Evolutionary conservation across 345 rosid species (phyloP).

Genomic region (Excoecaria agallocha): DNA sequence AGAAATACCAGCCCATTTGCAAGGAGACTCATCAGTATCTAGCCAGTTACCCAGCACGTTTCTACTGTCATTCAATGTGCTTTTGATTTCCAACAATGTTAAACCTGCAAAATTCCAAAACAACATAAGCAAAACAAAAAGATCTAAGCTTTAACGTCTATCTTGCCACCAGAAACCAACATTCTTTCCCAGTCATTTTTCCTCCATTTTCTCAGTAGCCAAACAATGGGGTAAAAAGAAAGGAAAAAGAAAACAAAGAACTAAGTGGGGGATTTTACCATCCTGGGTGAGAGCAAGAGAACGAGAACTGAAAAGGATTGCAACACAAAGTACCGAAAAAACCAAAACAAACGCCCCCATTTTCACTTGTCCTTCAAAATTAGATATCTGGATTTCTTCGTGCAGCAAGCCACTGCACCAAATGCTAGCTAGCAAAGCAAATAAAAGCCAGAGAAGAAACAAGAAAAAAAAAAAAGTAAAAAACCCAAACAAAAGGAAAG

Average conservation of each 20-base stretch:
- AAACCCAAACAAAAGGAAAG: not conserved
- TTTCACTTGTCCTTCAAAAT: constrained; percentile 23
- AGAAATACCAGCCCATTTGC: constrained; percentile 90
- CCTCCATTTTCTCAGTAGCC: constrained; percentile 12
- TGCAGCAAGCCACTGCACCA: constrained; percentile 9
- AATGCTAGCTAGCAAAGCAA: not conserved
- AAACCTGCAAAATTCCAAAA: constrained; percentile 40
- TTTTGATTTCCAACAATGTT: constrained; percentile 71
- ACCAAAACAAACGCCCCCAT: constrained; percentile 35
- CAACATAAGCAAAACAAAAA: constrained; percentile 9
- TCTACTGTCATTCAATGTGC: constrained; percentile 67
- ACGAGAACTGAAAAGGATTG: constrained; percentile 36
- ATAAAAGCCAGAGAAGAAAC: not conserved
- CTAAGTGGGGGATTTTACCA: constrained; percentile 39
- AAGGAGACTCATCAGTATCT: constrained; percentile 68
- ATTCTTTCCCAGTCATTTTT: not conserved
- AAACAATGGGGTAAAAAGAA: not conserved
- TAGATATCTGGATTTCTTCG: not conserved
- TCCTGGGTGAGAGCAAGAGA: constrained; percentile 56
- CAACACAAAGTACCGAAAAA: constrained; percentile 29
- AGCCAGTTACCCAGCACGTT: constrained; percentile 69
- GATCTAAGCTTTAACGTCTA: constrained; percentile 13
- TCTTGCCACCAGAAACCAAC: not conserved
- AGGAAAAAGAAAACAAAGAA: not conserved
- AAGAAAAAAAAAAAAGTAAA: too few species aligned